Evolutionary conservation across 176 grass and related monocot genomes (phyloP), one percentile per base, ranked within the genome.

Genomic region (Rhynchospora breviuscula): DNA sequence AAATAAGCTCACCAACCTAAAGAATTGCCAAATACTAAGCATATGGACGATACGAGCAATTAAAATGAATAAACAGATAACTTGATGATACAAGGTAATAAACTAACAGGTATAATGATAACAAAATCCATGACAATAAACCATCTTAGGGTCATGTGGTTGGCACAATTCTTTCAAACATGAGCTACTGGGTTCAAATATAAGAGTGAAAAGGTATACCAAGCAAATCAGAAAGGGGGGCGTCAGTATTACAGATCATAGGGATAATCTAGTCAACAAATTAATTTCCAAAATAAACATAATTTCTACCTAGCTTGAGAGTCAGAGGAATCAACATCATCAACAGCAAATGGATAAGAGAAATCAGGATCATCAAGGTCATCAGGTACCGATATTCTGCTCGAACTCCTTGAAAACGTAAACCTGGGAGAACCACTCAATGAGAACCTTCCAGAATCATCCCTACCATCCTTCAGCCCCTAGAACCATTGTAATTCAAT

Each of bases 401-500:
- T 95, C 45, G 93, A 95, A 86, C 96, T 98, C 88, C 95, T 89
- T 67, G 93, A 99, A 85, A 91, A 71, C 12, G 74, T 92, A 83
- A 89, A 86, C 26, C 87, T 51, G 59, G 85, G 95, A 47, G 95
- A 94, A 82, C 90, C 95, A 84, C 88, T 89, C 43, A 87, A 94
- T 23, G 95, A 94, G 70, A 98, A 98, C 68, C 93, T 91, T 77
- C 96, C 96, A 86, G 93, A 98, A 88, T 93, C 96, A 87, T 95
- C 96, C 85, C 81, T 89, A 71, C 78, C 90, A 44, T 98, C 96
- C 68, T 90, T 98, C 4, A 83, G 70, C 70, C 52, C 84, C 88
- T 85, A 63, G 54, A 47, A 84, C 51, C 3, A 67, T 52, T 83
- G 67, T 33, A 83, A n/a, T 31, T 68, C 19, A 45, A 53, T 64